Percentiles rank a stretch among this genome's conserved stretches.
Conservation (phyloP, 1,284 basidiomycete species). For the Paramarasmius palmivorus region DNA sequence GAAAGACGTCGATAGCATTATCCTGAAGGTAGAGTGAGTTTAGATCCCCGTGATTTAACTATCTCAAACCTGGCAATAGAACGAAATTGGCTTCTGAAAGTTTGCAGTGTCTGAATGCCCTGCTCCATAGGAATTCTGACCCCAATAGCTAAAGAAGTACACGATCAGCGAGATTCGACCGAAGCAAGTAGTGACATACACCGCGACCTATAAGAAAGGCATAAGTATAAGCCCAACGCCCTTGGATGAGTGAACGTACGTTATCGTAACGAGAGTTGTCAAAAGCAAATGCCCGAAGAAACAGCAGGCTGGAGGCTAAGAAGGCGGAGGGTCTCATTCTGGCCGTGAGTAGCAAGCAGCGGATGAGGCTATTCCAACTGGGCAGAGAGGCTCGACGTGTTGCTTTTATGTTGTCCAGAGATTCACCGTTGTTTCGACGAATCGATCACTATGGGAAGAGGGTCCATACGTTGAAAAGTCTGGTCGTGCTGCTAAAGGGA, state of each 20-base stretch:
- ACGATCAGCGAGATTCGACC: too few relatives aligned
- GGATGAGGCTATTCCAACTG: not conserved
- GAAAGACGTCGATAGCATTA: constrained; percentile 61
- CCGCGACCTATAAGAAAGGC: constrained; percentile 3
- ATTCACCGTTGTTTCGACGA: not conserved
- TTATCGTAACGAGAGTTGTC: constrained; percentile 63
- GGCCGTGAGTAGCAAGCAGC: not conserved
- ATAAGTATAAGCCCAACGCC: not conserved
- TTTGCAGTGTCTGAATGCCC: constrained; percentile 49
- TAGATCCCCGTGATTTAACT: not conserved
- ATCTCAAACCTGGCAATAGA: constrained; percentile 58
- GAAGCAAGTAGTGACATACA: not conserved
- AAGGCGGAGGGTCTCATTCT: too few relatives aligned
- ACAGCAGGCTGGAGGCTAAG: constrained; percentile 8
- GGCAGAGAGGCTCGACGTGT: not conserved
- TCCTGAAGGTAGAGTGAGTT: constrained; percentile 36
- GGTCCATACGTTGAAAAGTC: not conserved
- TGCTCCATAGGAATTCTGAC: constrained; percentile 69
- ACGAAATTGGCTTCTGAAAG: constrained; percentile 56
- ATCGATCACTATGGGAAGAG: not conserved
- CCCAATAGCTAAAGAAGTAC: constrained; percentile 51
- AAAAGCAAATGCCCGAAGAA: constrained; percentile 37
- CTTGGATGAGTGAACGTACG: constrained; percentile 34
- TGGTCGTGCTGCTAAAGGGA: not conserved
- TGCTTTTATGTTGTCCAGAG: too few relatives aligned